A percentile compares a stretch with the other conserved stretches of the same genome.
Evolutionary conservation across 2,329 filamentous ascomycete species (phyloP).

Genomic region (Pseudogymnoascus sp.): DNA sequence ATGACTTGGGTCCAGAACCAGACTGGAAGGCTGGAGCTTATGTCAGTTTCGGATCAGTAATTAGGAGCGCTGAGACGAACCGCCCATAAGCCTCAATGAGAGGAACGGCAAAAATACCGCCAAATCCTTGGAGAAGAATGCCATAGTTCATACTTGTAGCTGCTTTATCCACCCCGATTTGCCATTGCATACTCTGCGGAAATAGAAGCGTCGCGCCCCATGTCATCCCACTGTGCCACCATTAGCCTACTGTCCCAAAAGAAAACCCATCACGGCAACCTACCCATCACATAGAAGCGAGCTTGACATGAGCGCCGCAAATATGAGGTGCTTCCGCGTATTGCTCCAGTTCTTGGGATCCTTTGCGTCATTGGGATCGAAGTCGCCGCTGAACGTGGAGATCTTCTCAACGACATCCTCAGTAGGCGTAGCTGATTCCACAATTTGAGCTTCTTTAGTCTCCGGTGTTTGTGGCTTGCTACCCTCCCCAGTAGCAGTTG

Average conservation of each 20-base stretch:
- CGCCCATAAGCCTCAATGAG: conserved; percentile 34
- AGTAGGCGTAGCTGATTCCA: neutral
- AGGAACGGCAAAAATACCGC: conserved; percentile 32
- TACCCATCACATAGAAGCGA: neutral
- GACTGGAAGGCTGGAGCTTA: conserved; percentile 30
- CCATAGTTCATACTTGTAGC: conserved; percentile 34
- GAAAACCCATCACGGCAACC: neutral
- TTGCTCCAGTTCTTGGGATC: neutral
- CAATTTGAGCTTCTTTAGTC: neutral
- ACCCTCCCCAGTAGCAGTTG: neutral
- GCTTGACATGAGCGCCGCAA: neutral
- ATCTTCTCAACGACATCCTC: neutral
- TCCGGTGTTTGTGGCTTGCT: neutral
- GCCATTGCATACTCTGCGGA: conserved; percentile 31
- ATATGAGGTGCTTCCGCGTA: neutral
- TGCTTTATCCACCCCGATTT: conserved; percentile 27
- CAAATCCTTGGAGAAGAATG: conserved; percentile 32
- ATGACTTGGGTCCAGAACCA: conserved; percentile 35
- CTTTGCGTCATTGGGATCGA: neutral
- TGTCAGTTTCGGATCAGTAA: neutral
- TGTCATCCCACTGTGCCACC: conserved; percentile 28
- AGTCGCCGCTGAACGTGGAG: neutral
- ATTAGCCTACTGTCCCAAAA: neutral
- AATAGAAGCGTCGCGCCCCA: conserved; percentile 34
- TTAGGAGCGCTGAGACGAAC: conserved; percentile 21